Evolutionary conservation across 495 filamentous ascomycete genomes (phyloP).

Genomic region (Neurospora intermedia): DNA sequence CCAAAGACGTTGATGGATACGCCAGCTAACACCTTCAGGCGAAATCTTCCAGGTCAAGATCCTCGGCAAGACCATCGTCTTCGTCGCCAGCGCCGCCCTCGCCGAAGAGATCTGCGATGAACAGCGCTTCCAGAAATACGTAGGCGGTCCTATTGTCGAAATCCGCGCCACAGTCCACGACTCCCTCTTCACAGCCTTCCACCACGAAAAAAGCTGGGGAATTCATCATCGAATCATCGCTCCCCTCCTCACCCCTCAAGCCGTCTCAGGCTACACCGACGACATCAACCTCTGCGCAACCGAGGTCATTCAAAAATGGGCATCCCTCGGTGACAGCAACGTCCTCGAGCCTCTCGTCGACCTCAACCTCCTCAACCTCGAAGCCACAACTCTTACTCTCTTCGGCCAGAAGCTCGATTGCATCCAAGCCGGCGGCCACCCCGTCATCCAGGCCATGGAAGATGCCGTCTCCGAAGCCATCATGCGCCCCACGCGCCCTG

Average conservation of each 20-base stretch:
- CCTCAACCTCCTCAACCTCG: slow-evolving; percentile 61
- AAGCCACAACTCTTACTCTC: slow-evolving; percentile 49
- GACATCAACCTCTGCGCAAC: slow-evolving; percentile 55
- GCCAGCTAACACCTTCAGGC: slow-evolving; percentile 26
- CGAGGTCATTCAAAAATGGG: slow-evolving; percentile 64
- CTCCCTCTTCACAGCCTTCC: slow-evolving; percentile 58
- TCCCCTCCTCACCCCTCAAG: slow-evolving; percentile 53
- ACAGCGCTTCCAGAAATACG: slow-evolving; percentile 52
- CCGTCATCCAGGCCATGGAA: slow-evolving; percentile 55
- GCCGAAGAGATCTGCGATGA: slow-evolving; percentile 60
- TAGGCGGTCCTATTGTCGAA: slow-evolving; percentile 43
- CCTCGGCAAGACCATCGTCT: slow-evolving; percentile 29
- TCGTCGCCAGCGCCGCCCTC: slow-evolving; percentile 43
- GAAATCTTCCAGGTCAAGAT: slow-evolving; percentile 60
- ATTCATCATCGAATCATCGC: slow-evolving; percentile 61
- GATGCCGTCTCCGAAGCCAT: slow-evolving; percentile 50
- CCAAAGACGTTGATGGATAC: not conserved
- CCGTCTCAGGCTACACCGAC: slow-evolving; percentile 50
- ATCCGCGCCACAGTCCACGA: slow-evolving; percentile 50
- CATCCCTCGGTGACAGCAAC: slow-evolving; percentile 38
- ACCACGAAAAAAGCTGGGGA: slow-evolving; percentile 55
- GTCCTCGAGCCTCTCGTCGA: slow-evolving; percentile 49
- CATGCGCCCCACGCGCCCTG: slow-evolving; percentile 42
- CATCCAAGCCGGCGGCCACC: slow-evolving; percentile 49
- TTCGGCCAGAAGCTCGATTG: slow-evolving; percentile 62